Evolutionary conservation across 345 rosid genomes (phyloP), one percentile per base, ranked within the genome.

Genomic region (Alliaria petiolata): DNA sequence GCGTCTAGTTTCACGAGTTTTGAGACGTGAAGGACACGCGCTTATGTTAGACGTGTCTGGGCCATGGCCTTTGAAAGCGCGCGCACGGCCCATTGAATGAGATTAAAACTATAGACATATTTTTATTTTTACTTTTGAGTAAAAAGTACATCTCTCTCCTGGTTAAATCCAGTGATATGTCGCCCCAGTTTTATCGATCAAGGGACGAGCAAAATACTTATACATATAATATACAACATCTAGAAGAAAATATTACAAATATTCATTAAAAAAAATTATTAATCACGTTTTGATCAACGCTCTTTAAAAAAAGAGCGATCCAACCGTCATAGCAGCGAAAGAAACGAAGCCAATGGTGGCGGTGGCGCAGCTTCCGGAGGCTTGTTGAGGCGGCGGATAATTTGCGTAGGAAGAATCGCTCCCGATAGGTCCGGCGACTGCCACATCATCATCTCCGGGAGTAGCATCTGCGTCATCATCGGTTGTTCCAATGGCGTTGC

Each of bases 231-330:
- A 44, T n/a, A n/a, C n/a, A n/a, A n/a, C n/a, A 53, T 52, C 70
- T 75, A 69, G 51, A 34, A 25, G 5, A 62, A 30, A 42, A 43
- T 12, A 51, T 19, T 33, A 43, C 50, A 74, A 49, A 28, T 8
- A 70, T 59, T 69, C 12, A 46, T 55, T 44, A 11, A 34, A 17
- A 22, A 60, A 65, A 40, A 52, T n/a, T 36, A 31, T 33, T 11
- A 30, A 30, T 33, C 8, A 65, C 34, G 28, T 45, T 14, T 59
- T 50, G 14, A 47, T 59, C 31, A 42, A 43, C 71, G 19, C 75
- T 83, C 66, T n/a, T n/a, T n/a, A 83, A 42, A 75, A 51, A 61
- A 84, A 82, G 51, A 80, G 14, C 62, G 54, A 84, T 63, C 77
- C 83, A 17, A 53, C 80, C 3, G 38, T 52, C 30, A 72, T 68